Conservation (phyloP, 192 early-diverging fungal genomes). For the Paraglomus brasilianum region DNA sequence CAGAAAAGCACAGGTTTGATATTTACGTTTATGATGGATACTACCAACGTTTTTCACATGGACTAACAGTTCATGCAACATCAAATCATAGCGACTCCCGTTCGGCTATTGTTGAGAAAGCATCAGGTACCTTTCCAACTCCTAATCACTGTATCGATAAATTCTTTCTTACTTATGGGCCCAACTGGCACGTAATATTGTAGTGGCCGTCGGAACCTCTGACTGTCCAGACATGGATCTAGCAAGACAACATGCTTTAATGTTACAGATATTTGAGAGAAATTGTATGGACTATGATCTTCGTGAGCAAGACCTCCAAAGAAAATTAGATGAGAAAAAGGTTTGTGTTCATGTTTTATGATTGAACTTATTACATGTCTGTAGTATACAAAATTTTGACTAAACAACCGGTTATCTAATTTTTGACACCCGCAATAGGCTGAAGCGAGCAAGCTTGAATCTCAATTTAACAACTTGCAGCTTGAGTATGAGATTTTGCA, state of each 20-base stretch:
- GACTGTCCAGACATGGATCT: slow-evolving; percentile 14
- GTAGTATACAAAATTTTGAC: too few relatives aligned
- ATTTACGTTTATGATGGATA: not conserved
- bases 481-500: not conserved
- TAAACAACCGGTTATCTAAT: too few relatives aligned
- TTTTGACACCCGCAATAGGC: slow-evolving; percentile 1
- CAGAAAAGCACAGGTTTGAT: not conserved
- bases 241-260: not conserved
- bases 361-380: not conserved
- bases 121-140: slow-evolving; percentile 14
- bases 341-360: not conserved
- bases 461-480: not conserved
- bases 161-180: too few relatives aligned
- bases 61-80: too few relatives aligned
- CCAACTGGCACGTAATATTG: slow-evolving; percentile 7
- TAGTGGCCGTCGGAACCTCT: slow-evolving; percentile 20
- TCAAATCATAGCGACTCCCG: not conserved
- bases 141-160: not conserved
- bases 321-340: not conserved
- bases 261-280: slow-evolving; percentile 8
- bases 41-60: too few relatives aligned
- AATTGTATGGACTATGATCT: not conserved
- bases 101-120: not conserved
- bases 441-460: slow-evolving; percentile 5
- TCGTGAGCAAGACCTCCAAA: not conserved